These are phyloP conservation scores for Colletotrichum musicola DNA, from an alignment of 2,329 filamentous ascomycete species.

Conservation along the genomic window DNA sequence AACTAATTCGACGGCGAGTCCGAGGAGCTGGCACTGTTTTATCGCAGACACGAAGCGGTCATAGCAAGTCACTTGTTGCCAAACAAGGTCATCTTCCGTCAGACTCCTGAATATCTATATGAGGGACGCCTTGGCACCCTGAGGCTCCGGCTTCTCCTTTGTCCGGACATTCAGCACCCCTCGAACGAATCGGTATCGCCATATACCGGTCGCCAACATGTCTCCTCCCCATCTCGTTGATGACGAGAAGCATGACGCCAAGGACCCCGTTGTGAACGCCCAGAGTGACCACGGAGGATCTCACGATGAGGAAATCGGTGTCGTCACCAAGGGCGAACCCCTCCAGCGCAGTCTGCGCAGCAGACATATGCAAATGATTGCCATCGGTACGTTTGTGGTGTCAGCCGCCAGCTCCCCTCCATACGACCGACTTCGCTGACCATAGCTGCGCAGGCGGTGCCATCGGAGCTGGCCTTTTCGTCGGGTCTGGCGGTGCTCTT, in stretches of 20 bases:
- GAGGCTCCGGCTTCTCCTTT: not conserved
- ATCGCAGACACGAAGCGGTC: conserved; percentile 7
- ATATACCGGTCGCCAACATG: conserved; percentile 17
- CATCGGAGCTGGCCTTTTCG: conserved; percentile 75
- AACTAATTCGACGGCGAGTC: conserved; percentile 10
- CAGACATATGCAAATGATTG: conserved; percentile 73
- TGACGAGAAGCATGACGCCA: conserved; percentile 30
- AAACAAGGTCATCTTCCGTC: conserved; percentile 7
- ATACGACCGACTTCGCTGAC: conserved; percentile 49
- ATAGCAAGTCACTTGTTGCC: not conserved
- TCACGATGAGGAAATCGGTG: conserved; percentile 52
- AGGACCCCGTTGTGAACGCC: conserved; percentile 21
- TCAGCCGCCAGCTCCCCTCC: not conserved
- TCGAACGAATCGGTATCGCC: not conserved
- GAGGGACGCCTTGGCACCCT: conserved; percentile 8
- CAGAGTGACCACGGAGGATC: conserved; percentile 23
- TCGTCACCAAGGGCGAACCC: conserved; percentile 44
- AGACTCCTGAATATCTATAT: conserved; percentile 19
- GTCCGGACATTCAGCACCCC: not conserved
- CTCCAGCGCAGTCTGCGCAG: conserved; percentile 58
- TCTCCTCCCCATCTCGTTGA: conserved; percentile 27
- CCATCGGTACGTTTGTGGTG: conserved; percentile 57
- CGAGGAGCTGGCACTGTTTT: conserved; percentile 13
- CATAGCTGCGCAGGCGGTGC: conserved; percentile 72
- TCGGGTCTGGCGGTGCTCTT: conserved; percentile 68